Evolutionary conservation across 2,329 filamentous ascomycete species (phyloP), one percentile per base, ranked within the genome.

Genomic region (Tricladium varicosporioides): DNA sequence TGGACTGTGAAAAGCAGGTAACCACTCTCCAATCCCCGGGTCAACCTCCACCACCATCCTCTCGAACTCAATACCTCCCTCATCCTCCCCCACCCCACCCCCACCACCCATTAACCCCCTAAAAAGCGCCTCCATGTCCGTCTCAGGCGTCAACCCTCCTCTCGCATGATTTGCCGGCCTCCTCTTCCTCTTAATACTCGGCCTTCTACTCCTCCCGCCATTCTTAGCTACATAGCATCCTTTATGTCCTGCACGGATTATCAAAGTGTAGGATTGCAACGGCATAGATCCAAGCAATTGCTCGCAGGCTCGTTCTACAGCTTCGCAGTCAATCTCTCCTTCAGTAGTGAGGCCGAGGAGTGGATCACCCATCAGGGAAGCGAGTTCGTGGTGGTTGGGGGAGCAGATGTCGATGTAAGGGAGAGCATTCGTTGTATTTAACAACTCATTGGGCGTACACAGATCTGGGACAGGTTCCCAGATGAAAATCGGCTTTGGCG

Each of bases 391-490:
- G 70, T 96, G 91, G 69, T 99, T 99, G 0, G 94, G 94, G 62
- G 81, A 85, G 71, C 83, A 84, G 54, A 87, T 74, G 63, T 87
- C 84, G 54, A 87, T 76, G 14, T 85, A 72, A 0, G 82, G 81
- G 11, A 87, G 75, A 10, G 80, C 80, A 63, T 86, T 86, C 50
- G 83, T 86, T 70, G 80, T 84, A 67, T 85, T 85, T 10, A 86
- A 76, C 27, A 87, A 74, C 69, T 87, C 80, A 44, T 85, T 83
- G 0, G 91, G 86, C 0, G 82, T 87, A 71, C 92, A 97, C 1
- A 91, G 80, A 72, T 97, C 91, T 1, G 94, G 94, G 1, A 97
- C 89, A 0, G 94, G 94, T 71, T 99, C 94, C 93, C 93, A 99
- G 52, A 97, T 84, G 70, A 97, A 91, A 5, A 92, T 73, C 1